Evolutionary conservation across 495 filamentous ascomycete genomes (phyloP).

Genomic region (Opeltia flavorubescens): DNA sequence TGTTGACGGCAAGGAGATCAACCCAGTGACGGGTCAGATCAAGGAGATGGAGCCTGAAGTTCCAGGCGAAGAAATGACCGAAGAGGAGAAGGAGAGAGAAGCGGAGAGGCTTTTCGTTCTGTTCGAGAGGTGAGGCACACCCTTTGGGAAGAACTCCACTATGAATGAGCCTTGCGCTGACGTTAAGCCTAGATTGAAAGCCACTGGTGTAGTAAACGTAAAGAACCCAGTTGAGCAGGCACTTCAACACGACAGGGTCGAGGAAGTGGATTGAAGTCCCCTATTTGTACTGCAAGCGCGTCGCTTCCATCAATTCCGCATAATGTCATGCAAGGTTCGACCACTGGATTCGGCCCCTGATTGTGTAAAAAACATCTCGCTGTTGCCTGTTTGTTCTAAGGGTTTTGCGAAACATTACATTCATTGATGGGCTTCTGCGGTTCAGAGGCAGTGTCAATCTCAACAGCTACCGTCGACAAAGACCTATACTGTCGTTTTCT

Average conservation of each 20-base stretch:
- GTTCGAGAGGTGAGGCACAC: slow-evolving; percentile 62
- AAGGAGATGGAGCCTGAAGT: slow-evolving; percentile 47
- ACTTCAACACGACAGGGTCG: slow-evolving; percentile 59
- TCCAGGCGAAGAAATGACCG: slow-evolving; percentile 58
- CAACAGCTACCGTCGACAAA: too few species aligned
- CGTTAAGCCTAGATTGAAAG: slow-evolving; percentile 45
- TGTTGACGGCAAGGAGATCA: slow-evolving; percentile 35
- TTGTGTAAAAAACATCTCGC: too few species aligned
- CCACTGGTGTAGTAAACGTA: slow-evolving; percentile 68
- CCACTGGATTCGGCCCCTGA: too few species aligned
- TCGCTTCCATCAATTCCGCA: too few species aligned
- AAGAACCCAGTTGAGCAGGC: slow-evolving; percentile 77
- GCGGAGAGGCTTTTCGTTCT: slow-evolving; percentile 87
- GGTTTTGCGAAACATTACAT: too few species aligned
- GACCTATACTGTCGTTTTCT: too few species aligned
- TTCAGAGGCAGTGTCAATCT: too few species aligned
- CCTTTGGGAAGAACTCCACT: neutral
- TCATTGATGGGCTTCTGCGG: too few species aligned
- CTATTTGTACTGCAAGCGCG: too few species aligned
- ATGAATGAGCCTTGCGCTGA: slow-evolving; percentile 10
- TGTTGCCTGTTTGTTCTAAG: too few species aligned
- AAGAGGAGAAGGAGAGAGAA: slow-evolving; percentile 84
- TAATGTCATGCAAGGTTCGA: too few species aligned
- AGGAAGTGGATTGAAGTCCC: slow-evolving; percentile 42
- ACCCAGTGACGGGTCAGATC: slow-evolving; percentile 84